Conservation (phyloP, 2,329 filamentous ascomycete species). For the Rhinocladiella similis region DNA sequence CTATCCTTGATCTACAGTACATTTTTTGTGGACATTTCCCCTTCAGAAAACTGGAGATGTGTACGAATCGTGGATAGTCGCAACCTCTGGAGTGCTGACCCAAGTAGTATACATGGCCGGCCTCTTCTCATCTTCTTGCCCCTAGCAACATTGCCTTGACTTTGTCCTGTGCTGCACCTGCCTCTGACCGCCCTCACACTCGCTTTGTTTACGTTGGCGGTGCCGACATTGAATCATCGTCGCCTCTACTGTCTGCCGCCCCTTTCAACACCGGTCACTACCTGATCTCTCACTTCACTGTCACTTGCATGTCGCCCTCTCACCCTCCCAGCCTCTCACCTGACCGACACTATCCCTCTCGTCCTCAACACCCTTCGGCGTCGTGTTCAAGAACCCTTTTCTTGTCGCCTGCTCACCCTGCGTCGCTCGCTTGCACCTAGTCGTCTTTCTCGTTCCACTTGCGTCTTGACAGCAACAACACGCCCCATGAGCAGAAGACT, state of each 20-base stretch:
- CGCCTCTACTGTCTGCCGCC: background rate
- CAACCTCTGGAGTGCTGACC: too few relatives aligned
- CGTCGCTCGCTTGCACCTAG: too few relatives aligned
- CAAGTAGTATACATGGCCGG: background rate
- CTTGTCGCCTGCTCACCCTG: too few relatives aligned
- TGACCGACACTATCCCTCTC: too few relatives aligned
- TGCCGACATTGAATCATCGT: background rate
- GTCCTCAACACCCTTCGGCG: too few relatives aligned
- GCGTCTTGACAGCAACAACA: background rate
- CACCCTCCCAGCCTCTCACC: background rate
- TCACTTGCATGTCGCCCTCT: background rate
- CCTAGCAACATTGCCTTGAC: background rate
- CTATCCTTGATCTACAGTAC: background rate
- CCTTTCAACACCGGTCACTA: conserved; percentile 18
- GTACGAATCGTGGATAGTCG: too few relatives aligned
- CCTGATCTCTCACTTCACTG: background rate
- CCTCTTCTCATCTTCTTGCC: background rate
- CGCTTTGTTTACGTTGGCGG: conserved; percentile 21
- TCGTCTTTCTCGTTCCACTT: background rate
- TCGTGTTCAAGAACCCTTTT: too few relatives aligned
- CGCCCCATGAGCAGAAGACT: conserved; percentile 28
- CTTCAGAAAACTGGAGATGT: background rate
- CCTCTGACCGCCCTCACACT: conserved; percentile 12
- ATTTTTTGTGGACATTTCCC: background rate
- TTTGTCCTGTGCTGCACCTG: background rate